Base-by-base conservation (phyloP, 805 yeast genomes). In the Hermanozyma aechmeae region DNA sequence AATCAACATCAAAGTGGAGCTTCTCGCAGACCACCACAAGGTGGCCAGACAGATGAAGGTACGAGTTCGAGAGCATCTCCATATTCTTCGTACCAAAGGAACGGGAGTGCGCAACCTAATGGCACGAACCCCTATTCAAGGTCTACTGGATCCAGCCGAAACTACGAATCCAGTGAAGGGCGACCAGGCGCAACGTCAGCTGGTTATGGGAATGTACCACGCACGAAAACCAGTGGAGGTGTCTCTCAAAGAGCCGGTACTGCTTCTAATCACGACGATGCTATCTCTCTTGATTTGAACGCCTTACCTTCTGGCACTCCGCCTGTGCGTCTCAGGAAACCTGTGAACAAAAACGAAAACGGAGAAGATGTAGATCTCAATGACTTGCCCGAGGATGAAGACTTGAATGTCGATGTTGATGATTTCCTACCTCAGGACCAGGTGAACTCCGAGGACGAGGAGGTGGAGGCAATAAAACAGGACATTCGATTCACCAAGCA, bases 401-500 rank as follows among this genome's bases (percentile, higher is more conserved):
- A 61, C 36, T 48, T 62, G 37, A 63, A 63, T 35, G 54, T 60
- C 14, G 58, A 53, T 12, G 33, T 56, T 18, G 63, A 56, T 26
- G 60, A 56, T 15, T 44, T 47, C 17, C 40, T 58, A 16, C 61
- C 62, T 3, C 37, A 39, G 28, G 57, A 60, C 27, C 51, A 59
- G 33, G 58, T 48, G 42, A 75, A 61, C 33, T 56, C 65, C 34
- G 87, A 85, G 38, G 96, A 87, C 39, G 93, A 82, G 50, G 96
- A 84, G 40, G 83, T 89, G 12, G 93, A 84, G 49, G 82, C 75
- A 25, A 74, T 89, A 39, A 85, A 82, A 50, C 79, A 80, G 36
- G 84, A 87, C 40, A 79, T 82, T 35, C 65, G 83, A 33, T 85
- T 80, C 45, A 76, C 83, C 21, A 87, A 89, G 52, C 89, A 83